phyloP scores from a whole-genome alignment of 768 basidiomycete genomes.

The Amanita molliuscula region DNA sequence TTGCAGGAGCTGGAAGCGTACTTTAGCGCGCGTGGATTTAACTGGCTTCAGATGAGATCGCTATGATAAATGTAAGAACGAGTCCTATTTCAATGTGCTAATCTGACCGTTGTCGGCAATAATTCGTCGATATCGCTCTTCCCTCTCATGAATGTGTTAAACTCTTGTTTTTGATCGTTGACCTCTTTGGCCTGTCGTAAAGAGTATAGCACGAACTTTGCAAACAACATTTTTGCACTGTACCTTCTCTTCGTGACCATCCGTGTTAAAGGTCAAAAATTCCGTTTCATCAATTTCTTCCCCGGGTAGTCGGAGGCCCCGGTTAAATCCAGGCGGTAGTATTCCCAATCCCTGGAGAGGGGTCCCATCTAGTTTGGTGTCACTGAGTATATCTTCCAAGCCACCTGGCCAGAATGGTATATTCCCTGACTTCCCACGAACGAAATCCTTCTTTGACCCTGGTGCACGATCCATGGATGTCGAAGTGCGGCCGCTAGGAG shows the following conservation, averaged over 20 bases:
- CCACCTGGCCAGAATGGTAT: conserved; percentile 95
- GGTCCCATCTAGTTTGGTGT: conserved; percentile 19
- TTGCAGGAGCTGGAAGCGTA: conserved; percentile 37
- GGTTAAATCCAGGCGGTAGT: conserved; percentile 72
- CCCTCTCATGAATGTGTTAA: conserved; percentile 1
- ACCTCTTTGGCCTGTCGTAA: conserved; percentile 6
- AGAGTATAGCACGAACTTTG: background rate
- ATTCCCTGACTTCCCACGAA: conserved; percentile 87
- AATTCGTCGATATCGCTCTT: conserved; percentile 65
- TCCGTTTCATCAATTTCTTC: conserved; percentile 41
- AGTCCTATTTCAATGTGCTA: background rate
- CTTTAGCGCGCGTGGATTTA: conserved; percentile 27
- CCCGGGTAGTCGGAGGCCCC: conserved; percentile 66
- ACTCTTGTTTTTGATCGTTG: conserved; percentile 10
- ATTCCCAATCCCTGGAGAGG: conserved; percentile 45
- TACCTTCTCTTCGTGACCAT: conserved; percentile 11
- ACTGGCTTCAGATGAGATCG: conserved; percentile 49
- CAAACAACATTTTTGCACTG: background rate
- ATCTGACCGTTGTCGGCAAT: conserved; percentile 47
- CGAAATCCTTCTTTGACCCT: conserved; percentile 69
- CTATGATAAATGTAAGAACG: conserved; percentile 20
- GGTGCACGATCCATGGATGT: conserved; percentile 82
- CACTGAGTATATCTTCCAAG: conserved; percentile 51
- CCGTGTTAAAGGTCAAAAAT: conserved; percentile 22
- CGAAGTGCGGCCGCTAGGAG: conserved; percentile 69